A percentile compares a stretch with the other conserved stretches of the same genome.
Evolutionary conservation across 805 yeast species (phyloP).

Genomic region (Candida caryicola): DNA sequence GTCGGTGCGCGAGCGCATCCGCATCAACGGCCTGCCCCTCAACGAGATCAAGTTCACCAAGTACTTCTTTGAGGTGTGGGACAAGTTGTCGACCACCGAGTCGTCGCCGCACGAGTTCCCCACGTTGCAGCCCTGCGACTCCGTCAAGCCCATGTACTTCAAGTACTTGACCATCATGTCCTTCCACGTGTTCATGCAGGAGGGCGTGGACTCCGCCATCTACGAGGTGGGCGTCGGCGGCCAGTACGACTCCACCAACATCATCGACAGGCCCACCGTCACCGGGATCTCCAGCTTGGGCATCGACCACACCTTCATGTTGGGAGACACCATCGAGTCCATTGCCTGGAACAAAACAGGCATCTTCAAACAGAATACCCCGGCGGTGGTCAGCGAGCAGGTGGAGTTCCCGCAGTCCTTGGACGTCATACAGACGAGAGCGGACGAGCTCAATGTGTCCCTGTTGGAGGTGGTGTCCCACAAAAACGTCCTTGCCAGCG

Average conservation of each 20-base stretch:
- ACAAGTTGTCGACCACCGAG: constrained; percentile 56
- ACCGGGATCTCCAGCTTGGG: constrained; percentile 88
- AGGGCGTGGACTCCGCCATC: constrained; percentile 89
- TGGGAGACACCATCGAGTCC: constrained; percentile 83
- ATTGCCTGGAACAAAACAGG: constrained; percentile 98
- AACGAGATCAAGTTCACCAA: constrained; percentile 75
- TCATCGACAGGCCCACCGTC: constrained; percentile 73
- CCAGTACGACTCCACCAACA: constrained; percentile 92
- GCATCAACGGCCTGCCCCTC: constrained; percentile 84
- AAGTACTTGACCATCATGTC: constrained; percentile 85
- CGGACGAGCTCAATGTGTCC: constrained; percentile 54
- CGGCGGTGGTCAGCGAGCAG: constrained; percentile 66
- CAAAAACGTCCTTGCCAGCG: constrained; percentile 34
- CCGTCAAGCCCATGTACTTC: constrained; percentile 87
- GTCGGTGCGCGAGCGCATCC: constrained; percentile 86
- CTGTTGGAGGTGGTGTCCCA: constrained; percentile 51
- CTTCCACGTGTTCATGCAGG: constrained; percentile 84
- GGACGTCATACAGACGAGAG: constrained; percentile 59
- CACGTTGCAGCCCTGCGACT: constrained; percentile 57
- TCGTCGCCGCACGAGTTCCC: constrained; percentile 64
- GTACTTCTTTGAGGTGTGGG: constrained; percentile 95
- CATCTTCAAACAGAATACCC: constrained; percentile 67
- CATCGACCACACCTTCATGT: constrained; percentile 82
- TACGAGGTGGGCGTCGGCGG: constrained; percentile 99
- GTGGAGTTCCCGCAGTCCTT: constrained; percentile 51